Evolutionary conservation across 768 basidiomycete species (phyloP).

Genomic region (Amanita subjunquillea): DNA sequence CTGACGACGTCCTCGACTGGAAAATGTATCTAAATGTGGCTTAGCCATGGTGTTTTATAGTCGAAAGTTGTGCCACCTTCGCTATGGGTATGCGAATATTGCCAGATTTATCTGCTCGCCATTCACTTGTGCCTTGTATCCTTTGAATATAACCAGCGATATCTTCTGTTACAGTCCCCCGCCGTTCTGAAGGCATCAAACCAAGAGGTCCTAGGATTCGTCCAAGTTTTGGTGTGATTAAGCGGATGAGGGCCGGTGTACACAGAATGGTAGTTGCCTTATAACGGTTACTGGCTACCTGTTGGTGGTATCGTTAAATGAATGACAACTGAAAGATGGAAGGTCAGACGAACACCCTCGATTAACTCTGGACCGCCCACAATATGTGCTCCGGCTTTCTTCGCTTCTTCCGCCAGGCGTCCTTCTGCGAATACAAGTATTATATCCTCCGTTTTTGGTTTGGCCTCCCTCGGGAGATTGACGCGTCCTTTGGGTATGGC

Average conservation of each 20-base stretch:
- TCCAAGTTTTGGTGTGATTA: constrained; percentile 72
- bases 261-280: constrained; percentile 79
- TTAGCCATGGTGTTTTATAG: constrained; percentile 1
- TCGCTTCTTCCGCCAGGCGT: constrained; percentile 70
- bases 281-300: constrained; percentile 70
- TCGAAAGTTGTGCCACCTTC: constrained; percentile 35
- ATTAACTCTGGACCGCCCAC: constrained; percentile 88
- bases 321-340: not conserved
- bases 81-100: constrained; percentile 78
- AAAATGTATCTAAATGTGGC: constrained; percentile 52
- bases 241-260: constrained; percentile 65
- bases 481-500: constrained; percentile 87
- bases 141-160: constrained; percentile 71
- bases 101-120: constrained; percentile 86
- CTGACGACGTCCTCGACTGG: constrained; percentile 64
- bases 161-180: constrained; percentile 91
- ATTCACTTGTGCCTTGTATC: constrained; percentile 78
- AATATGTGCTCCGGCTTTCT: constrained; percentile 77
- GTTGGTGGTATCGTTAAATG: not conserved
- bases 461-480: constrained; percentile 73
- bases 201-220: constrained; percentile 81
- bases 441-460: constrained; percentile 56
- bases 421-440: constrained; percentile 95
- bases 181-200: constrained; percentile 89
- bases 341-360: constrained; percentile 52